A percentile compares a stretch with the other conserved stretches of the same genome.
These are phyloP conservation scores for Penicillium olsonii DNA, from an alignment of 2,329 filamentous ascomycete genomes.

Conservation along the genomic window DNA sequence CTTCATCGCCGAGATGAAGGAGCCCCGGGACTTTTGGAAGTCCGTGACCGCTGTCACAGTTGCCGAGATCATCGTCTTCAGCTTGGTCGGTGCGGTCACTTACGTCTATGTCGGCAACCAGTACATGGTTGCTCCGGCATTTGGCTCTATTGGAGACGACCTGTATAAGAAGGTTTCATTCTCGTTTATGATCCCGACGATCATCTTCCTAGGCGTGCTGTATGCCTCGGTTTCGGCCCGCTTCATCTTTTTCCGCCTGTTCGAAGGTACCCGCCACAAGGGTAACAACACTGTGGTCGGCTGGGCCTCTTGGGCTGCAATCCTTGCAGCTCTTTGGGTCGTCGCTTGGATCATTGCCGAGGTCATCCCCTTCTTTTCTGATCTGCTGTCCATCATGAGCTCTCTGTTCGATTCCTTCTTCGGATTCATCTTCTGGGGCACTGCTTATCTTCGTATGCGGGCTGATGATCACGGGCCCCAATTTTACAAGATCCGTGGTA, in stretches of 20 bases:
- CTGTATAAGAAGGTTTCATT: conserved; percentile 85
- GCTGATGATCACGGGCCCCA: conserved; percentile 40
- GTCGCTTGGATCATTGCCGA: conserved; percentile 89
- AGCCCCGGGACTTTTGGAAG: conserved; percentile 82
- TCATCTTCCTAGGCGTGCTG: conserved; percentile 87
- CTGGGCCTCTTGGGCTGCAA: conserved; percentile 76
- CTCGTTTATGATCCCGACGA: conserved; percentile 92
- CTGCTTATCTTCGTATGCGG: conserved; percentile 50
- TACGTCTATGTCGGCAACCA: conserved; percentile 88
- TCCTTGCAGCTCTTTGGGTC: conserved; percentile 69
- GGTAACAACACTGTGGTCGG: conserved; percentile 77
- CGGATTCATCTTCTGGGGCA: conserved; percentile 83
- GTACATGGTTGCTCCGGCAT: conserved; percentile 85
- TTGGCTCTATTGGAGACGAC: conserved; percentile 74
- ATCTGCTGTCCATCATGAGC: conserved; percentile 58
- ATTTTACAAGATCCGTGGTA: conserved; percentile 44
- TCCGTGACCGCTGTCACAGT: conserved; percentile 89
- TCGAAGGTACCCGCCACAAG: conserved; percentile 77
- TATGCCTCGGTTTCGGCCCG: conserved; percentile 89
- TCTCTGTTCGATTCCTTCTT: conserved; percentile 79
- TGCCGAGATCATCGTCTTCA: conserved; percentile 82
- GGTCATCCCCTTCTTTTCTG: conserved; percentile 90
- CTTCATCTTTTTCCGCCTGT: conserved; percentile 89
- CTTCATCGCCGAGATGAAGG: conserved; percentile 93
- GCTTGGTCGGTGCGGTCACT: conserved; percentile 74